Base-by-base conservation (phyloP, 805 yeast species). In the Myxozyma nipponensis region DNA sequence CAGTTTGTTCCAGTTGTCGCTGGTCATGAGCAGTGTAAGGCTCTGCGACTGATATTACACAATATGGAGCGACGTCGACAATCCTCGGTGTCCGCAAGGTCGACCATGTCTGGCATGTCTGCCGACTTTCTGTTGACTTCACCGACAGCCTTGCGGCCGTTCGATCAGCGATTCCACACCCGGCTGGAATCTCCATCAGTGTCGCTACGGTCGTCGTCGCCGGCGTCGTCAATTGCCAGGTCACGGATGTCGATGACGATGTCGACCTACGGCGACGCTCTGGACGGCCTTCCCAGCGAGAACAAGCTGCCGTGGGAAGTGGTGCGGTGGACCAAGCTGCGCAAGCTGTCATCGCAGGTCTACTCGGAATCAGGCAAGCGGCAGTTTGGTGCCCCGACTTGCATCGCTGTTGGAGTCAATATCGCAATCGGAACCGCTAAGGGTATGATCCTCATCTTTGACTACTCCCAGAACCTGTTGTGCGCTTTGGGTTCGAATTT, bases 351-450 rank as follows among this genome's bases (percentile, higher is more conserved):
- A 39, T 57, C 64, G 9, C 63, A 62, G 21, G 43, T 75, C 2
- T 71, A 66, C 52, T 65, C 74, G 1, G 64, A 65, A 1, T 57
- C 66, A 10, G 62, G 72, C 1, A 43, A 63, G 28, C 44, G 64
- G 2, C 65, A 66, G 6, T 73, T 75, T 58, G 90, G 91, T 0
- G 71, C 74, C 1, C 79, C 83, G 0, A 69, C 77, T 0, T 63
- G 72, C 23, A 60, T 80, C 13, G 63, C 71, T 0, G 70, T 77
- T 0, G 72, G 77, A 7, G 75, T 71, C 30, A 59, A 74, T 28
- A 69, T 84, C 5, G 79, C 79, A 0, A 60, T 89, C 5, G 96
- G 95, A 1, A 89, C 96, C 0, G 61, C 76, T 0, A 77, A 76
- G 44, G 95, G 95, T 1, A 69, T 65, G 34, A 70, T 87, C 0